Evolutionary conservation across 2,329 filamentous ascomycete genomes (phyloP).

Genomic region (Tolypocladium guangdongense): DNA sequence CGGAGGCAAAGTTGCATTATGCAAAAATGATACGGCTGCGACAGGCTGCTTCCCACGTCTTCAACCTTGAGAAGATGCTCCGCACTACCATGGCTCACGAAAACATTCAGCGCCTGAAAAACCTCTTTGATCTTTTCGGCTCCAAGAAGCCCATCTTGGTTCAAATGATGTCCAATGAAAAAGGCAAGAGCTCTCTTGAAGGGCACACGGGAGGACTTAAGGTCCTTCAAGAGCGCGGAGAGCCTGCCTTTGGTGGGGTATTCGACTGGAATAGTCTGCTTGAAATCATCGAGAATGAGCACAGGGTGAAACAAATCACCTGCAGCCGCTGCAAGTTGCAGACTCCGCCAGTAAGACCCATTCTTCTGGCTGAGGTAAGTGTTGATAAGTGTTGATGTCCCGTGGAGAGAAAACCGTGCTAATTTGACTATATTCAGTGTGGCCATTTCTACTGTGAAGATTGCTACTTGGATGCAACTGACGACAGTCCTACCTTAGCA

Average conservation of each 20-base stretch:
- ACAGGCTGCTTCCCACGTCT: conserved; percentile 15
- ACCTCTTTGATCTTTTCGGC: too few relatives aligned
- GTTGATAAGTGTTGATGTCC: too few relatives aligned
- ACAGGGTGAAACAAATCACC: rapidly evolving
- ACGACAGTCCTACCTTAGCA: too few relatives aligned
- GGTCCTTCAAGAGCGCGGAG: background rate
- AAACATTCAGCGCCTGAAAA: too few relatives aligned
- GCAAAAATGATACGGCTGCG: conserved; percentile 3
- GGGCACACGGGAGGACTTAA: conserved; percentile 8
- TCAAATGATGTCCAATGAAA: conserved; percentile 2
- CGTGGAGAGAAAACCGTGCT: too few relatives aligned
- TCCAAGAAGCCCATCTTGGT: conserved; percentile 1
- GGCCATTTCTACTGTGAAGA: conserved; percentile 18
- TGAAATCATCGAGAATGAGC: conserved; percentile 5
- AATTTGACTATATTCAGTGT: too few relatives aligned
- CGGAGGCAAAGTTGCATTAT: background rate
- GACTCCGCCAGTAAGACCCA: background rate
- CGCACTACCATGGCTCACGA: background rate
- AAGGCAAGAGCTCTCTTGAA: background rate
- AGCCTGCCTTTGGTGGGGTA: conserved; percentile 7
- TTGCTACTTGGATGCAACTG: too few relatives aligned
- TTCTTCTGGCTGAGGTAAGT: conserved; percentile 3
- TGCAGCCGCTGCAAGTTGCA: conserved; percentile 6
- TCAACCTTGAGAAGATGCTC: conserved; percentile 17
- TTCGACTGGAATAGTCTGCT: conserved; percentile 11